phyloP scores from a whole-genome alignment of 2,329 filamentous ascomycete species.

The Dactylellina sp. region DNA sequence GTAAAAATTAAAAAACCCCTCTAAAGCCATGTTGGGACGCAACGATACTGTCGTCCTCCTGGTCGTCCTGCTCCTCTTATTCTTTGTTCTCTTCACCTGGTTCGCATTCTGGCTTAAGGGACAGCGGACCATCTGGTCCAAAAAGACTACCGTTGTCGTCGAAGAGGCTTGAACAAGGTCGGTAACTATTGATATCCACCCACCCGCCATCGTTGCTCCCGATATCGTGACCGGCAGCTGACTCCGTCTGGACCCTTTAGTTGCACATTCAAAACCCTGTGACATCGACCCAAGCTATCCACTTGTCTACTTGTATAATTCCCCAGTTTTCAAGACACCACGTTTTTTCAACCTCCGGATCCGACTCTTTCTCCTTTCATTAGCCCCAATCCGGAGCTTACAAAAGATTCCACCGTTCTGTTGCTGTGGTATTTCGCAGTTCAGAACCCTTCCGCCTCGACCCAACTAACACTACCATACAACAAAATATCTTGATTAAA shows the following conservation, averaged over 20 bases:
- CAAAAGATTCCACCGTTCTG: background rate
- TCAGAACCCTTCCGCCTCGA: background rate
- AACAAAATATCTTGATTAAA: background rate
- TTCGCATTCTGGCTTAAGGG: constrained; percentile 32
- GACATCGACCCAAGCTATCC: background rate
- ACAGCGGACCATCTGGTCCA: constrained; percentile 14
- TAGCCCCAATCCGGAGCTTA: background rate
- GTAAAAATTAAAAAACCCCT: no score
- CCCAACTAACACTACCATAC: background rate
- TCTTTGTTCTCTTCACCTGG: constrained; percentile 38
- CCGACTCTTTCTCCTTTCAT: background rate
- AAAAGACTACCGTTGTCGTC: constrained; percentile 8
- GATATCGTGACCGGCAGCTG: constrained; percentile 44
- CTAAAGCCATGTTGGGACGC: constrained; percentile 35
- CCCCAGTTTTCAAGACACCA: background rate
- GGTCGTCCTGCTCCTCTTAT: constrained; percentile 52
- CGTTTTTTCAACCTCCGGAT: constrained; percentile 5
- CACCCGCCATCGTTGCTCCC: no score
- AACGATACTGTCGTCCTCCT: constrained; percentile 54
- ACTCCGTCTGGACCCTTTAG: background rate
- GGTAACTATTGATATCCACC: background rate
- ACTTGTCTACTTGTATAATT: background rate
- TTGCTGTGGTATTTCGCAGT: constrained; percentile 10
- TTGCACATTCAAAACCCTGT: background rate
- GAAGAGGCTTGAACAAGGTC: background rate